Conservation (phyloP, 208 protist genomes). For the Crithidia brevicula region DNA sequence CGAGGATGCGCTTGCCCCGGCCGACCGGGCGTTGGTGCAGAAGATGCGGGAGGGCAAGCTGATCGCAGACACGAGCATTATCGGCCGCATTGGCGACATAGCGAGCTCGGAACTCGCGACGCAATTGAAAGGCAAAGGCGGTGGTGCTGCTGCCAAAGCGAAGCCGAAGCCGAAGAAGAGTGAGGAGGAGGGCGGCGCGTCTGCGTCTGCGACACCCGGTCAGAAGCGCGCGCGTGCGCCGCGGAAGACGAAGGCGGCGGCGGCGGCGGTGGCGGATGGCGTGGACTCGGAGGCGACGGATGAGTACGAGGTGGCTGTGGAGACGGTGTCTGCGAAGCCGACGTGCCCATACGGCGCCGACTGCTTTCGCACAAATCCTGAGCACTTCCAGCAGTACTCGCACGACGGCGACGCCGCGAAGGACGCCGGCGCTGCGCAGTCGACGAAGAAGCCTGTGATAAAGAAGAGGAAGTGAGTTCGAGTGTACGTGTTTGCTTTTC, state of each 20-base stretch:
- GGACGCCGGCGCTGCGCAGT: not conserved
- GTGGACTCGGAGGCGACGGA: slow-evolving; percentile 70
- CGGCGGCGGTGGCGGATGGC: slow-evolving; percentile 24
- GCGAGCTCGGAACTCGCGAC: slow-evolving; percentile 48
- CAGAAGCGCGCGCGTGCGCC: slow-evolving; percentile 25
- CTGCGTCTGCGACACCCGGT: not conserved
- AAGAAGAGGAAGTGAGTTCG: slow-evolving; percentile 17
- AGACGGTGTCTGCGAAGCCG: slow-evolving; percentile 38
- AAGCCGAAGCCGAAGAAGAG: slow-evolving; percentile 18
- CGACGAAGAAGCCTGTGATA: slow-evolving; percentile 27
- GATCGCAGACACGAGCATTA: slow-evolving; percentile 43
- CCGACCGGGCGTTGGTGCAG: slow-evolving; percentile 58
- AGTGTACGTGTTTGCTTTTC: not conserved
- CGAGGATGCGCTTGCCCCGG: slow-evolving; percentile 58
- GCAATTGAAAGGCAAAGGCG: slow-evolving; percentile 28
- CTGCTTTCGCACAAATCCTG: slow-evolving; percentile 70
- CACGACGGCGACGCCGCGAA: slow-evolving; percentile 31
- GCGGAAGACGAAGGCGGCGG: slow-evolving; percentile 14
- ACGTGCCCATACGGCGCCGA: slow-evolving; percentile 67
- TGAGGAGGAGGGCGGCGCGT: not conserved
- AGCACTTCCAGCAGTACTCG: slow-evolving; percentile 69
- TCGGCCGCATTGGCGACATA: slow-evolving; percentile 74
- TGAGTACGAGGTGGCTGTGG: slow-evolving; percentile 72
- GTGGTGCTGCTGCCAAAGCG: slow-evolving; percentile 14
- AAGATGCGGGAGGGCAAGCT: slow-evolving; percentile 69